phyloP scores from a whole-genome alignment of 805 yeast species.

The Peterozyma toletana region DNA sequence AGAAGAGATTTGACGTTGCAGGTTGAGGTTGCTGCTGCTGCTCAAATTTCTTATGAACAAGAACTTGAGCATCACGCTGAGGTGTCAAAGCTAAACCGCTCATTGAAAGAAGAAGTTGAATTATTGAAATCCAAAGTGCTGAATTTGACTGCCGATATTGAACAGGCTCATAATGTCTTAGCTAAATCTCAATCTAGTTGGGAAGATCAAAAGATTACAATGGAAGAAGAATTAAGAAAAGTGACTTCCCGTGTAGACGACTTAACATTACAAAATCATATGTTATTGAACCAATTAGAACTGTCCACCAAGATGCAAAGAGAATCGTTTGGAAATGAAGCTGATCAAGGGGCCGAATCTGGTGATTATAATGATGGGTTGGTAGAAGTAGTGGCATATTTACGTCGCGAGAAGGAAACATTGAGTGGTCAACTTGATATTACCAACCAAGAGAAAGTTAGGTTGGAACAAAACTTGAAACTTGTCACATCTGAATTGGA shows the following conservation, averaged over 20 bases:
- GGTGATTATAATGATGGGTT: slow-evolving; percentile 22
- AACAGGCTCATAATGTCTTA: slow-evolving; percentile 24
- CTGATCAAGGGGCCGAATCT: slow-evolving; percentile 4
- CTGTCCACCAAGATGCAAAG: slow-evolving; percentile 14
- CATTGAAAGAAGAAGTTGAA: slow-evolving; percentile 14
- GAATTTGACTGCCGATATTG: slow-evolving; percentile 28
- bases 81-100: slow-evolving; percentile 27
- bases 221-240: slow-evolving; percentile 40
- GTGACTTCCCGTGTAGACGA: slow-evolving; percentile 43
- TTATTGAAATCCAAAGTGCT: slow-evolving; percentile 20
- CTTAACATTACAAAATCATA: slow-evolving; percentile 57
- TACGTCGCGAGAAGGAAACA: slow-evolving; percentile 72
- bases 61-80: slow-evolving; percentile 50
- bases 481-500: slow-evolving; percentile 42
- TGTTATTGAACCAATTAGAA: slow-evolving; percentile 65
- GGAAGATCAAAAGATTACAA: slow-evolving; percentile 31
- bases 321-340: slow-evolving; percentile 4
- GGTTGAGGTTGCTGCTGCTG: slow-evolving; percentile 34
- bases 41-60: slow-evolving; percentile 46
- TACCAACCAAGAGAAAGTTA: slow-evolving; percentile 44
- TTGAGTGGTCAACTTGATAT: slow-evolving; percentile 51
- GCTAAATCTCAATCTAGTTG: slow-evolving; percentile 33
- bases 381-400: slow-evolving; percentile 48
- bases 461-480: slow-evolving; percentile 43
- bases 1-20: slow-evolving; percentile 35